Evolutionary conservation across 805 yeast species (phyloP), one percentile per base, ranked within the genome.

Genomic region (Cyberlindnera mississippiensis): DNA sequence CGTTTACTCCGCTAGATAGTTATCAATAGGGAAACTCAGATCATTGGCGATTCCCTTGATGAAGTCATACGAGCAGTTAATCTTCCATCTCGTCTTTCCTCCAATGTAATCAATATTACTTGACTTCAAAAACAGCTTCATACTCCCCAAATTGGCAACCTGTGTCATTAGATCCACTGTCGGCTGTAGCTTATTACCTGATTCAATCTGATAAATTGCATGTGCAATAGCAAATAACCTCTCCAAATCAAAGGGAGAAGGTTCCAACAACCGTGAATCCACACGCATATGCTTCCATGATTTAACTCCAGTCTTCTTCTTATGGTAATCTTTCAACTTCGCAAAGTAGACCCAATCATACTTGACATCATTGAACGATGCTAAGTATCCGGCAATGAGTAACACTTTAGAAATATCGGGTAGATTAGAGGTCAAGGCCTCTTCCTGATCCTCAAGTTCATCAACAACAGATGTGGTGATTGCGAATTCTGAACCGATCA

Each of bases 331-430:
- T 48, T 70, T 76, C 33, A 83, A 66, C 45, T 72, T 78, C 26
- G 96, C 82, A 54, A 86, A 90, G 40, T 76, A 67, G 38, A 78
- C 74, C 53, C 80, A 65, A 60, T 89, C 97, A 54, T 73, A 74
- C 46, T 77, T 75, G 2, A 82, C 79, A 24, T 82, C 85, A 42
- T 79, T 76, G 56, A 76, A 85, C 0, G 96, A 87, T 1, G 96
- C 95, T 36, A 89, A 64, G 59, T 84, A 90, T 1, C 95, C 81
- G 1, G 96, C 87, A 26, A 88, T 73, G 13, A 89, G 62, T n/a
- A 90, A 62, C 55, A 75, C 86, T 55, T 85, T 84, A 2, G 91
- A 74, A 37, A 76, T 72, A 8, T 56, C 57, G 0, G 90, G 78
- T 32, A 85, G 63, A 49, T 80, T 82, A 38, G 70, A 61, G 1